These are phyloP conservation scores for Phytophthora ramorum DNA, from an alignment of 352 stramenopile genomes.

Conservation along the genomic window DNA sequence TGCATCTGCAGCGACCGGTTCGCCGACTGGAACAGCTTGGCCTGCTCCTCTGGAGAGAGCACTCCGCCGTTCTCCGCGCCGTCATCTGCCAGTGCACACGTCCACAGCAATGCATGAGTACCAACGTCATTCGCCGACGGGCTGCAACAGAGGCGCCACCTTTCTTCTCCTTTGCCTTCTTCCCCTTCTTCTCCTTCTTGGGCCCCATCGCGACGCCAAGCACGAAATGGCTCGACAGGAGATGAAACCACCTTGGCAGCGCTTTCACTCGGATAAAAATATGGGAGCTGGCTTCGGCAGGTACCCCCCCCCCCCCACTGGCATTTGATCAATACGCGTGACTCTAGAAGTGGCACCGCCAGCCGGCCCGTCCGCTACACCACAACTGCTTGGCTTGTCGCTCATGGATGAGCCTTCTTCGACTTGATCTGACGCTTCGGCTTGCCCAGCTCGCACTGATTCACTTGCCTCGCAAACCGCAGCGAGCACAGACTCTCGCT, in stretches of 20 bases:
- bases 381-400: constrained; percentile 4
- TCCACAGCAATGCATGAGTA: background rate
- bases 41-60: constrained; percentile 82
- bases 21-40: constrained; percentile 84
- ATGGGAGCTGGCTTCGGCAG: constrained; percentile 8
- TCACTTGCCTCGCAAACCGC: constrained; percentile 96
- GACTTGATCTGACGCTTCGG: constrained; percentile 92
- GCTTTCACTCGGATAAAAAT: constrained; percentile 43
- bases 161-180: constrained; percentile 83
- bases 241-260: constrained; percentile 20
- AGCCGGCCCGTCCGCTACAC: background rate
- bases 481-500: constrained; percentile 98
- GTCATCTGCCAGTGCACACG: constrained; percentile 49
- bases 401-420: constrained; percentile 56
- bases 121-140: background rate
- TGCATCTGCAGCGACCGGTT: constrained; percentile 91
- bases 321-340: constrained; percentile 1
- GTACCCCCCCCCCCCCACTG: too few relatives aligned
- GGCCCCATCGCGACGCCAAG: constrained; percentile 49
- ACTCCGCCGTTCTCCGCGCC: constrained; percentile 77
- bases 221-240: constrained; percentile 12
- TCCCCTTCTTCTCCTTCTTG: constrained; percentile 82
- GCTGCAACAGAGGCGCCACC: constrained; percentile 27
- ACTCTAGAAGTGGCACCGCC: constrained; percentile 10
- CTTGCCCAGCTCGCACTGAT: constrained; percentile 97